phyloP scores from a whole-genome alignment of 208 protist species.

The Leishmania aethiopica region DNA sequence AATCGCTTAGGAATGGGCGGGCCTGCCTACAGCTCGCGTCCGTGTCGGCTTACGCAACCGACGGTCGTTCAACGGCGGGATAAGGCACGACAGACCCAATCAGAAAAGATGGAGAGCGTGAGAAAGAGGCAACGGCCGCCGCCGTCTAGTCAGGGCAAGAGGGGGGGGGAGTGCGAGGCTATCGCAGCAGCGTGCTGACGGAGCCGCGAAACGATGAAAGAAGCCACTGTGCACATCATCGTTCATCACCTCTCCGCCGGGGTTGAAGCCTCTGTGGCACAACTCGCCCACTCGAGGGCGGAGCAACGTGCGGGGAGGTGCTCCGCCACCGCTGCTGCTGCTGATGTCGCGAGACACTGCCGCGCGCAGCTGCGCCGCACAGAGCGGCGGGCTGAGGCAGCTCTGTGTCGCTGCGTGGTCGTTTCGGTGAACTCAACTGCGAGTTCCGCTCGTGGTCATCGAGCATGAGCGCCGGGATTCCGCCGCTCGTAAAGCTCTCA shows the following conservation, averaged over 20 bases:
- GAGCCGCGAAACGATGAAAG: too few species aligned
- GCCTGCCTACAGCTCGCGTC: not conserved
- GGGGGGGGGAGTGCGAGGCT: too few species aligned
- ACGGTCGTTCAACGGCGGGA: not conserved
- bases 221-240: too few species aligned
- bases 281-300: too few species aligned
- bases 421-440: not conserved
- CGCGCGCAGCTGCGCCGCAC: not conserved
- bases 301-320: too few species aligned
- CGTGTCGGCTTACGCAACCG: not conserved
- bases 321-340: not conserved
- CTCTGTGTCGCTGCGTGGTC: not conserved
- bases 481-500: not conserved
- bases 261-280: too few species aligned
- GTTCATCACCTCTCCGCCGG: too few species aligned
- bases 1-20: not conserved
- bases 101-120: too few species aligned
- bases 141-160: too few species aligned
- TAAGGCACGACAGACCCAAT: not conserved
- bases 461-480: constrained; percentile 10
- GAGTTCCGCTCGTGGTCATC: constrained; percentile 5
- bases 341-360: not conserved
- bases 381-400: not conserved
- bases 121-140: too few species aligned
- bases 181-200: too few species aligned